Conservation (phyloP, 2,329 filamentous ascomycete genomes). For the Alternaria brassicicola region DNA sequence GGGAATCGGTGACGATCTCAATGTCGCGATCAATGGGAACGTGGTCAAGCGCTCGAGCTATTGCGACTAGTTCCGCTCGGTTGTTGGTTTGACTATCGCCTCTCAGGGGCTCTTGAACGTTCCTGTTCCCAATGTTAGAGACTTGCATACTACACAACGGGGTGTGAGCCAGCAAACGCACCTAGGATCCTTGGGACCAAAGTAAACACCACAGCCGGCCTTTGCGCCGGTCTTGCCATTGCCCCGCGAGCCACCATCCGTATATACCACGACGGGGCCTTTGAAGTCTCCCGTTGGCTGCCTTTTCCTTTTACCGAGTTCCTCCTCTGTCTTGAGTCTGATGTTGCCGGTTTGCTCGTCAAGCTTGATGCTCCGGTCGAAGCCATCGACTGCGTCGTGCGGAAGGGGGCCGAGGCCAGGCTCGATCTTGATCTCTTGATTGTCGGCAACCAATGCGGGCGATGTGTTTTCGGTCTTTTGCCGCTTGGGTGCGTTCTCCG, state of each 20-base stretch:
- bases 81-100: conserved; percentile 88
- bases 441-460: conserved; percentile 12
- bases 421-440: conserved; percentile 39
- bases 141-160: not conserved
- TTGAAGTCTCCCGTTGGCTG: conserved; percentile 51
- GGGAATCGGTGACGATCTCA: conserved; percentile 85
- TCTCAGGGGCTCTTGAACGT: conserved; percentile 76
- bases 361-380: conserved; percentile 64
- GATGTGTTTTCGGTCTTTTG: conserved; percentile 42
- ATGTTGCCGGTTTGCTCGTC: conserved; percentile 61
- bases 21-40: conserved; percentile 71
- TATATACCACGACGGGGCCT: conserved; percentile 65
- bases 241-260: conserved; percentile 65
- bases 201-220: conserved; percentile 69
- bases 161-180: conserved; percentile 39
- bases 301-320: conserved; percentile 55
- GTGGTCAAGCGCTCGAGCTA: conserved; percentile 80
- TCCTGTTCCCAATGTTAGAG: conserved; percentile 52
- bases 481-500: conserved; percentile 42
- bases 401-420: conserved; percentile 63
- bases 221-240: conserved; percentile 63
- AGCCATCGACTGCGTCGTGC: conserved; percentile 63
- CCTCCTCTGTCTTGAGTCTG: conserved; percentile 61
- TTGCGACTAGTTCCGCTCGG: conserved; percentile 90
- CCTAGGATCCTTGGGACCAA: conserved; percentile 64